Percentiles rank a stretch among this genome's conserved stretches.
These are phyloP conservation scores for Pichia occidentalis DNA, from an alignment of 805 yeast genomes.

Conservation along the genomic window DNA sequence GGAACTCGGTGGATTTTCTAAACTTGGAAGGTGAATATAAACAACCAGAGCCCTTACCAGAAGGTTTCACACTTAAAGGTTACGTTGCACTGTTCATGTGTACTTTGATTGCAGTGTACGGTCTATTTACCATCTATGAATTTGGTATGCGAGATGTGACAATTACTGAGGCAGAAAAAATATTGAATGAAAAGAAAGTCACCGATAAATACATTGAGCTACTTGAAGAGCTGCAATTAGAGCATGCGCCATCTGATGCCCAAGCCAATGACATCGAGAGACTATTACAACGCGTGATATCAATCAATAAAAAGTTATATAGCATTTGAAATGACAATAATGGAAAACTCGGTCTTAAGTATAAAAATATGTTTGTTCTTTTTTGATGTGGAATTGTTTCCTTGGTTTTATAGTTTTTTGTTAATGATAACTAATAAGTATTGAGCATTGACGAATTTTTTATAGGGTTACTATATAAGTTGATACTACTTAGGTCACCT, in stretches of 20 bases:
- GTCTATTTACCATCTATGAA: conserved; percentile 50
- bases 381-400: too few species aligned
- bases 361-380: too few species aligned
- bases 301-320: conserved; percentile 1
- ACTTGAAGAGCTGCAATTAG: conserved; percentile 1
- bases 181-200: conserved; percentile 16
- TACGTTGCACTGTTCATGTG: conserved; percentile 56
- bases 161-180: conserved; percentile 22
- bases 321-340: too few species aligned
- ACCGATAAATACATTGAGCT: conserved; percentile 11
- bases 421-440: too few species aligned
- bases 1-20: conserved; percentile 45
- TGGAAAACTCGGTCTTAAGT: too few species aligned
- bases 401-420: too few species aligned
- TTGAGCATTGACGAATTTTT: background rate
- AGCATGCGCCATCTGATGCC: background rate
- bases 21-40: conserved; percentile 53
- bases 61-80: conserved; percentile 66
- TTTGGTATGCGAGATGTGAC: conserved; percentile 63
- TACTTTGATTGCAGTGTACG: conserved; percentile 49
- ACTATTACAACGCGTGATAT: conserved; percentile 3
- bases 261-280: conserved; percentile 1
- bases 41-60: conserved; percentile 59
- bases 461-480: conserved; percentile 1
- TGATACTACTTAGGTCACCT: too few species aligned